Evolutionary conservation across 371 early-diverging fungal species (phyloP).

Genomic region (Paramicrosporidium saccamoebae): DNA sequence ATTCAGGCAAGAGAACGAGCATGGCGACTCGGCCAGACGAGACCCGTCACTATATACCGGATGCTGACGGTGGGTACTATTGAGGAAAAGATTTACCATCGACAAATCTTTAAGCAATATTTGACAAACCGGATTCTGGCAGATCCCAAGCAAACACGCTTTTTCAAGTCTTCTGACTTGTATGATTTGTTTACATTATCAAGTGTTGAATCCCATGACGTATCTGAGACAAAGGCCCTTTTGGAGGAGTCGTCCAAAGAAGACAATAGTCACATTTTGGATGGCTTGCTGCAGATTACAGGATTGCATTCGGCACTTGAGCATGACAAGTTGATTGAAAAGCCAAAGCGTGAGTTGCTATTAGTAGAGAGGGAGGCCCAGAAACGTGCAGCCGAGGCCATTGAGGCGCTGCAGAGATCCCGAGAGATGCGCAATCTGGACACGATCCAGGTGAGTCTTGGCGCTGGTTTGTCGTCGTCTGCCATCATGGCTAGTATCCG

Average conservation of each 20-base stretch:
- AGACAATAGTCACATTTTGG: slow-evolving; percentile 20
- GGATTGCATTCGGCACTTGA: slow-evolving; percentile 50
- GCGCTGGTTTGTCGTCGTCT: background rate
- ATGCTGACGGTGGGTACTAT: slow-evolving; percentile 89
- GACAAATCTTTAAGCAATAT: slow-evolving; percentile 88
- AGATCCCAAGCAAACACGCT: slow-evolving; percentile 59
- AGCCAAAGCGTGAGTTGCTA: slow-evolving; percentile 17
- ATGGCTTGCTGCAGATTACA: slow-evolving; percentile 32
- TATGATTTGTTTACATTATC: slow-evolving; percentile 47
- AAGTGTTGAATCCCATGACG: slow-evolving; percentile 9
- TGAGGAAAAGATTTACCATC: slow-evolving; percentile 89
- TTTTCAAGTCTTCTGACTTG: slow-evolving; percentile 50
- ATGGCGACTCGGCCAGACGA: slow-evolving; percentile 74
- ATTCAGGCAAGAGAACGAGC: slow-evolving; percentile 86
- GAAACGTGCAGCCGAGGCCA: slow-evolving; percentile 12
- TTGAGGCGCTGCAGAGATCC: slow-evolving; percentile 8
- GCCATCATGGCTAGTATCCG: background rate
- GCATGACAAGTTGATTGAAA: slow-evolving; percentile 51
- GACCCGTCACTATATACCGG: slow-evolving; percentile 71
- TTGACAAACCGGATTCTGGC: slow-evolving; percentile 74
- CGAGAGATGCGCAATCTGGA: slow-evolving; percentile 3
- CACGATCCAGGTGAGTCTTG: background rate
- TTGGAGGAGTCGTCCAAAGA: background rate
- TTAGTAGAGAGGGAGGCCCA: slow-evolving; percentile 36
- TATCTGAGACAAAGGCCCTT: background rate